A percentile compares a stretch with the other conserved stretches of the same genome.
Conservation (phyloP, 495 filamentous ascomycete species). For the Lichina pygmaea region DNA sequence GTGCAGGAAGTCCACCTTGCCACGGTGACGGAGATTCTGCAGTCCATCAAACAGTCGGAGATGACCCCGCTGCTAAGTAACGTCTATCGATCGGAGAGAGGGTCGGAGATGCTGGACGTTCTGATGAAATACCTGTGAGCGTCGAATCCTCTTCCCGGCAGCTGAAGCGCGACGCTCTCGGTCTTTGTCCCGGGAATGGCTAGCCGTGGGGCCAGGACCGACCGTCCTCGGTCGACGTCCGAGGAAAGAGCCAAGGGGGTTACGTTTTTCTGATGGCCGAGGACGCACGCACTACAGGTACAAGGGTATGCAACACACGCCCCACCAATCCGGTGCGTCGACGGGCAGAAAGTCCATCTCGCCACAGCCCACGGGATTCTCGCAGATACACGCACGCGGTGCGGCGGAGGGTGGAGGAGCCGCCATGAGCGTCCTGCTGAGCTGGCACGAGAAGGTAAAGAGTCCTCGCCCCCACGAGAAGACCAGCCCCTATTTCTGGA, state of each 20-base stretch:
- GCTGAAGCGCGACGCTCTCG: too few relatives aligned
- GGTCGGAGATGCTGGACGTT: slow-evolving; percentile 43
- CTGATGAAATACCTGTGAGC: slow-evolving; percentile 55
- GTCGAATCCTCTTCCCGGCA: not conserved
- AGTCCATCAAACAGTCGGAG: slow-evolving; percentile 70
- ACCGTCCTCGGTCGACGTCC: not conserved
- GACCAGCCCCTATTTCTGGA: not conserved
- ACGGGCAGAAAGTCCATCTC: slow-evolving; percentile 18
- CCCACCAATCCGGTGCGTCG: slow-evolving; percentile 11
- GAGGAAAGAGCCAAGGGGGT: not conserved
- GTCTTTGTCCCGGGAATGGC: too few relatives aligned
- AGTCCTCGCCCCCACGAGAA: not conserved
- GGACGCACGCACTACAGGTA: slow-evolving; percentile 20
- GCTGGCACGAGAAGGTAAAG: slow-evolving; percentile 71
- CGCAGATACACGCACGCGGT: slow-evolving; percentile 45
- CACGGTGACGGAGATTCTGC: slow-evolving; percentile 64
- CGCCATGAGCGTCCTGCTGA: slow-evolving; percentile 78
- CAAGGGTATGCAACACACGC: slow-evolving; percentile 50
- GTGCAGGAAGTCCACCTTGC: slow-evolving; percentile 46
- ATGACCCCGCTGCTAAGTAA: slow-evolving; percentile 63
- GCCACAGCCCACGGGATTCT: slow-evolving; percentile 68
- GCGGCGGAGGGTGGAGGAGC: slow-evolving; percentile 53
- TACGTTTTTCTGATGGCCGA: not conserved
- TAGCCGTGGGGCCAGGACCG: not conserved
- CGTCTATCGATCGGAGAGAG: slow-evolving; percentile 42